phyloP scores from a whole-genome alignment of 2,329 filamentous ascomycete genomes.

The Diaporthe australafricana region DNA sequence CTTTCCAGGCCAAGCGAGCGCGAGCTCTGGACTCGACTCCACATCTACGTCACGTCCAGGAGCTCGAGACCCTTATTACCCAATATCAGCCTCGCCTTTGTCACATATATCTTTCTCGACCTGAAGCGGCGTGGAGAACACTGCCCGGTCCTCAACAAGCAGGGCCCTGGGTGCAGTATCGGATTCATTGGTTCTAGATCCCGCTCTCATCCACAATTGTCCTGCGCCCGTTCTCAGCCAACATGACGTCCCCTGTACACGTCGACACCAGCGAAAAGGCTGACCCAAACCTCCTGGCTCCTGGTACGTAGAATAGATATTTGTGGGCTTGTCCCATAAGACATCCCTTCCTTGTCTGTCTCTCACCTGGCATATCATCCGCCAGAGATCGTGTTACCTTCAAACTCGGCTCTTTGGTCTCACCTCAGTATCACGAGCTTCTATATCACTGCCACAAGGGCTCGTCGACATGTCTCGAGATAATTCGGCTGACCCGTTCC shows the following conservation, averaged over 20 bases:
- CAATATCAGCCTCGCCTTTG: slow-evolving; percentile 26
- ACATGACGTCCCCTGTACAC: slow-evolving; percentile 36
- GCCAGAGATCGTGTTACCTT: slow-evolving; percentile 26
- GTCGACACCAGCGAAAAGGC: slow-evolving; percentile 35
- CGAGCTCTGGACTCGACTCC: slow-evolving; percentile 14
- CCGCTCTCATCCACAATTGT: background rate
- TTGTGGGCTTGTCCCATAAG: background rate
- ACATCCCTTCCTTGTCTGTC: slow-evolving; percentile 16
- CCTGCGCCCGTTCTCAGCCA: slow-evolving; percentile 4
- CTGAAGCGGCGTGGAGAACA: slow-evolving; percentile 22
- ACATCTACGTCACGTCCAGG: slow-evolving; percentile 24
- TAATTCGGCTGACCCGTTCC: slow-evolving; percentile 26
- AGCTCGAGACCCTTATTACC: slow-evolving; percentile 22
- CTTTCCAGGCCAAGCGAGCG: background rate
- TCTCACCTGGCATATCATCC: slow-evolving; percentile 11
- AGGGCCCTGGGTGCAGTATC: slow-evolving; percentile 11
- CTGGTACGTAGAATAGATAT: slow-evolving; percentile 23
- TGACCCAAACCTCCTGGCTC: slow-evolving; percentile 26
- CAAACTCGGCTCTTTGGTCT: background rate
- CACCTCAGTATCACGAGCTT: background rate
- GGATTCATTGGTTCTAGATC: slow-evolving; percentile 26
- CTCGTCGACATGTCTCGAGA: slow-evolving; percentile 29
- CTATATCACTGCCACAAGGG: slow-evolving; percentile 21
- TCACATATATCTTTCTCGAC: slow-evolving; percentile 26
- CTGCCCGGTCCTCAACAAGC: slow-evolving; percentile 1